These are phyloP conservation scores for Albifimbria verrucaria DNA, from an alignment of 2,329 filamentous ascomycete species.

Conservation along the genomic window DNA sequence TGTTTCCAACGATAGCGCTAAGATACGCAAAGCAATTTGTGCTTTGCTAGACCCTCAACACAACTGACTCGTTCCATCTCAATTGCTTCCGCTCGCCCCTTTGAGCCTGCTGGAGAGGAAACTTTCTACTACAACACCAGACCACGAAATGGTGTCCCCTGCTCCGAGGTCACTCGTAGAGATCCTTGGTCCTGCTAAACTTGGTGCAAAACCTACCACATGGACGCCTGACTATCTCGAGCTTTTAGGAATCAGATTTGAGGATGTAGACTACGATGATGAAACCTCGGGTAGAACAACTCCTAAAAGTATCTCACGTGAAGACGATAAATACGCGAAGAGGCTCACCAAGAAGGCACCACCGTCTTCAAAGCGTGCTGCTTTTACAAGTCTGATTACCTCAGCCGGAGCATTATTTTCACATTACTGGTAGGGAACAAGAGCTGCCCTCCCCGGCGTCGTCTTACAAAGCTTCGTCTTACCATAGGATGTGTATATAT, in stretches of 20 bases:
- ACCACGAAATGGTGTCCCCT: not conserved
- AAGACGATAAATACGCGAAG: not conserved
- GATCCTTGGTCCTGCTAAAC: not conserved
- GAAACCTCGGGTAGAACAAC: not conserved
- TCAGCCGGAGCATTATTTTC: not conserved
- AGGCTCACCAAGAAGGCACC: not conserved
- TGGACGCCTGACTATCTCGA: not conserved
- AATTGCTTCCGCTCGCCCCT: too few species aligned
- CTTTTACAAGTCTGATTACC: not conserved
- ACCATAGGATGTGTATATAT: not conserved
- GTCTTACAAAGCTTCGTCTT: not conserved
- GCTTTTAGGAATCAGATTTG: not conserved
- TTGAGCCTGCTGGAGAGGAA: not conserved
- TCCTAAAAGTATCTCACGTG: not conserved
- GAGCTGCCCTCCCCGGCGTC: not conserved
- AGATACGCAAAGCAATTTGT: too few species aligned
- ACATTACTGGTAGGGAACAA: not conserved
- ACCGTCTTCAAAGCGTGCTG: not conserved
- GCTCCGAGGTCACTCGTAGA: not conserved
- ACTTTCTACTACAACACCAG: too few species aligned
- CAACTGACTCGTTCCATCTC: too few species aligned
- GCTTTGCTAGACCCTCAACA: too few species aligned
- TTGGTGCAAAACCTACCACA: not conserved
- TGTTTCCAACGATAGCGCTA: too few species aligned
- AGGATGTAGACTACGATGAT: not conserved